Conservation (phyloP, 176 grass and related monocot genomes). For the Carex littledalei region DNA sequence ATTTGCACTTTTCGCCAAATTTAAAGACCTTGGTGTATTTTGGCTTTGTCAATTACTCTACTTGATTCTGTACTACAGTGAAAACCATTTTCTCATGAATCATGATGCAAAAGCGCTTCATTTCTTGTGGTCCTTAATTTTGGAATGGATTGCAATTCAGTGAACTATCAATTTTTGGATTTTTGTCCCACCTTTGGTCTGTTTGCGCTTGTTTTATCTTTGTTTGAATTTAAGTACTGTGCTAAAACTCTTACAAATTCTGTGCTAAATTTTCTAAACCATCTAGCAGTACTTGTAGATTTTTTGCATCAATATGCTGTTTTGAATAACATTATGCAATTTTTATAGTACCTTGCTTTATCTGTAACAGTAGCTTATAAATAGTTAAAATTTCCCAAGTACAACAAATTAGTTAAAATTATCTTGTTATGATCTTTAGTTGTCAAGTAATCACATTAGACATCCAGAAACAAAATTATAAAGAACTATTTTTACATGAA, state of each 20-base stretch:
- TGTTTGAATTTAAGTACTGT: background rate
- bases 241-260: background rate
- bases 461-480: background rate
- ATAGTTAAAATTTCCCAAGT: background rate
- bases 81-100: slow-evolving; percentile 28
- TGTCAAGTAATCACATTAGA: background rate
- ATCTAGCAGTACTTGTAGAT: background rate
- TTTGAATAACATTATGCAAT: background rate
- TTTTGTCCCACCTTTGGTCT: background rate
- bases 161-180: slow-evolving; percentile 15
- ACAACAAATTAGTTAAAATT: background rate
- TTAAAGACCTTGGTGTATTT: slow-evolving; percentile 39
- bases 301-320: background rate
- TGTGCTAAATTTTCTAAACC: background rate
- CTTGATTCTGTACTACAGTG: slow-evolving; percentile 27
- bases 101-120: slow-evolving; percentile 1
- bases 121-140: slow-evolving; percentile 21
- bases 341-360: background rate
- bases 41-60: slow-evolving; percentile 38
- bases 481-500: background rate
- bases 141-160: slow-evolving; percentile 7
- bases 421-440: background rate
- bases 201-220: background rate
- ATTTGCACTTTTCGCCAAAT: slow-evolving; percentile 43
- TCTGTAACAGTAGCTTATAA: background rate